Conservation (phyloP, 148 eudicot genomes). For the Amaranthus palmeri region DNA sequence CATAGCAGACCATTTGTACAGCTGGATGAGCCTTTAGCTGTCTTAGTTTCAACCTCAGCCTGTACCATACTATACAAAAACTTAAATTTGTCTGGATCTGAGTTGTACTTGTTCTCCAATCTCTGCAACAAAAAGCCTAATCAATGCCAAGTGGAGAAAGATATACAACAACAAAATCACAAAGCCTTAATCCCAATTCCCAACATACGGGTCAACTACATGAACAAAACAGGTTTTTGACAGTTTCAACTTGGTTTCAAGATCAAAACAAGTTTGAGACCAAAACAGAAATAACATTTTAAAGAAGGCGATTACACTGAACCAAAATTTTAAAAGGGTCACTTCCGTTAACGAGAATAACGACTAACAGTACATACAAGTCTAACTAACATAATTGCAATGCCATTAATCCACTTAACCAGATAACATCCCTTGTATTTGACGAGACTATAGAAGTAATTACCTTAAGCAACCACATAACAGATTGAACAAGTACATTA, state of each 20-base stretch:
- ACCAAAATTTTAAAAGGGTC: background rate
- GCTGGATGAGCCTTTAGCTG: slow-evolving; percentile 86
- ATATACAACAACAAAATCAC: background rate
- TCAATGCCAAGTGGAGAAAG: slow-evolving; percentile 3
- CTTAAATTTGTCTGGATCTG: slow-evolving; percentile 70
- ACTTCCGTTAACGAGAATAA: background rate
- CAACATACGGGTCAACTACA: too few relatives aligned
- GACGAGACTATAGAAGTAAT: too few relatives aligned
- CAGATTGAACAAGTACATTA: too few relatives aligned
- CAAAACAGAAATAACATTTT: slow-evolving; percentile 5
- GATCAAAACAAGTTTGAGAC: background rate
- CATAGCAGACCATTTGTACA: slow-evolving; percentile 93
- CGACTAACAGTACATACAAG: background rate
- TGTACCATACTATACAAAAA: slow-evolving; percentile 72
- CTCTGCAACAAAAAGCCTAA: slow-evolving; percentile 46
- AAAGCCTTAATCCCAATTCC: too few relatives aligned
- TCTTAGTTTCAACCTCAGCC: slow-evolving; percentile 79
- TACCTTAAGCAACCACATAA: background rate
- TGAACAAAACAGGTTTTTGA: too few relatives aligned
- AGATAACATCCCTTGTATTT: too few relatives aligned
- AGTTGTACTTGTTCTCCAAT: slow-evolving; percentile 59
- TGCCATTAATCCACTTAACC: too few relatives aligned
- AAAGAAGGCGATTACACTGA: background rate
- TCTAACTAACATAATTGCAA: background rate
- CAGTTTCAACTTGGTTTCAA: background rate